Evolutionary conservation across 202 grass and related monocot species (phyloP), one percentile per base, ranked within the genome.

Genomic region (Brachypodium distachyon): DNA sequence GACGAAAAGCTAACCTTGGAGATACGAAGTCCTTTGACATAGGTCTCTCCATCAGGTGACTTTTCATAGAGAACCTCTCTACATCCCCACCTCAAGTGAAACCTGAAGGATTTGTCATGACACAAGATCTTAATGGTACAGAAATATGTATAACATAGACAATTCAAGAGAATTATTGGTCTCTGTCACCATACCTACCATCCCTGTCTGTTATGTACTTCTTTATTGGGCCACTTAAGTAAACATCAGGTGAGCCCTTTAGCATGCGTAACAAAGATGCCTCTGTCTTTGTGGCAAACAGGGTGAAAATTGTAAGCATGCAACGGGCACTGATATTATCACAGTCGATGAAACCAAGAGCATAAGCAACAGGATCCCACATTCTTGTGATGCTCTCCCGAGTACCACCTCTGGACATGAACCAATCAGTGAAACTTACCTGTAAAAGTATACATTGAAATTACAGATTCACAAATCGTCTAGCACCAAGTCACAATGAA

Each of bases 341-440:
- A 74, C 95, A 97, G 76, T 97, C 95, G 61, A 97, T 97, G 80
- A 97, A 97, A 83, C 95, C 95, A 75, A 97, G 76, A 79, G 95
- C 95, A 46, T 94, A 97, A 61, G 95, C 95, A 92, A 97, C 95
- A 53, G 95, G 95, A 90, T 97, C 95, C 95, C 95, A 97, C 89
- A 97, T 86, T 85, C 89, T 92, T 46, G 61, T 79, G 39, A 97
- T 97, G 80, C 95, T 97, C 62, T 68, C 76, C 19, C 91, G 87
- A 69, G 82, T 90, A 81, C 95, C 95, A 49, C 95, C 95, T 94
- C 88, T 97, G 21, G 91, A 94, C 70, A 97, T 77, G 80, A 97
- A 97, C 95, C 95, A 97, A 83, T 94, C 84, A 61, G 76, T 86
- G 79, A 97, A 97, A 80, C 88, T 93, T 70, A 97, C 78, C 94